A percentile compares a stretch with the other conserved stretches of the same genome.
phyloP scores from a whole-genome alignment of 768 basidiomycete genomes.

The Boletus speciosus region DNA sequence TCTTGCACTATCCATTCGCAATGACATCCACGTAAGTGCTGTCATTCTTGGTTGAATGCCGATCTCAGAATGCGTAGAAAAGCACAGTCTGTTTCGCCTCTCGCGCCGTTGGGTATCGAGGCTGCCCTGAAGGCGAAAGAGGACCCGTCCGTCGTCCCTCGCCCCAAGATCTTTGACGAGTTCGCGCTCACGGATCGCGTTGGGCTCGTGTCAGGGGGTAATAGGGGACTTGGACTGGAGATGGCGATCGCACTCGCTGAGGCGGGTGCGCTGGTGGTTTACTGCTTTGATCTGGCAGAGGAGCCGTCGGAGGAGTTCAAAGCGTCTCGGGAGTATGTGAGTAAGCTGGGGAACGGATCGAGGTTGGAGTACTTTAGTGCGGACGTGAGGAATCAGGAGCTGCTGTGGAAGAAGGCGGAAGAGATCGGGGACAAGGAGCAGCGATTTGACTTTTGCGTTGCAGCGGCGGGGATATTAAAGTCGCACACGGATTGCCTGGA shows the following conservation, averaged over 20 bases:
- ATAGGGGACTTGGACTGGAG: conserved; percentile 77
- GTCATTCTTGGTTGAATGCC: background rate
- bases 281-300: conserved; percentile 63
- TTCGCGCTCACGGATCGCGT: conserved; percentile 57
- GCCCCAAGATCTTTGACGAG: conserved; percentile 55
- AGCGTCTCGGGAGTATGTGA: conserved; percentile 50
- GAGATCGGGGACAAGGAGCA: conserved; percentile 64
- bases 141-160: conserved; percentile 32
- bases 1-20: background rate
- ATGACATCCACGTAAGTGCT: conserved; percentile 15
- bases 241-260: conserved; percentile 74
- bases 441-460: conserved; percentile 72
- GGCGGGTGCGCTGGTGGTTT: conserved; percentile 65
- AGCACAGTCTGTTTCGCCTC: conserved; percentile 48
- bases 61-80: background rate
- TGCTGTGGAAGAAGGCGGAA: conserved; percentile 53
- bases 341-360: conserved; percentile 38
- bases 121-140: conserved; percentile 49
- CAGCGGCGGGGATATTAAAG: conserved; percentile 72
- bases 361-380: conserved; percentile 60
- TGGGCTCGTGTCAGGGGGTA: conserved; percentile 60
- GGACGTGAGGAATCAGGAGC: conserved; percentile 63
- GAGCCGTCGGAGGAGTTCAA: conserved; percentile 57
- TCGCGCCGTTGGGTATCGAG: conserved; percentile 60
- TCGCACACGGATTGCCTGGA: conserved; percentile 58